phyloP scores from a whole-genome alignment of 257 asterid genomes.

The Petrea volubilis region DNA sequence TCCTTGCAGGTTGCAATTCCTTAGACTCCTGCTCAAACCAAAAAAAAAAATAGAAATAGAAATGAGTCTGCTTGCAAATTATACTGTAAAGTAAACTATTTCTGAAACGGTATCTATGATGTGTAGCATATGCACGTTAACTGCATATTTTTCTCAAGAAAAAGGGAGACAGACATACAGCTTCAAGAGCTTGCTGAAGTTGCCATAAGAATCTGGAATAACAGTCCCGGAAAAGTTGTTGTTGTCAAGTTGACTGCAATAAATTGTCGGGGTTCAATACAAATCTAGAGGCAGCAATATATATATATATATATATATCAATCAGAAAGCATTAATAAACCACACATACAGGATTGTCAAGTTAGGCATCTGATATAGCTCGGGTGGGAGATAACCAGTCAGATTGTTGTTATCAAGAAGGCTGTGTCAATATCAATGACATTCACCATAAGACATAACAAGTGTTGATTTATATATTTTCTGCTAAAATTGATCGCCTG shows the following conservation, averaged over 20 bases:
- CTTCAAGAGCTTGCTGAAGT: conserved; percentile 40
- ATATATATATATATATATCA: too few species aligned
- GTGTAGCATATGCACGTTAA: too few species aligned
- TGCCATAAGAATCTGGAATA: conserved; percentile 43
- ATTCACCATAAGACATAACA: not conserved
- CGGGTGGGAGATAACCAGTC: conserved; percentile 66
- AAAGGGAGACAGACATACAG: conserved; percentile 30
- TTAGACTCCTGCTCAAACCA: conserved; percentile 46
- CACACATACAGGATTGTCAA: conserved; percentile 44
- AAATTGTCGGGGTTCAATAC: not conserved
- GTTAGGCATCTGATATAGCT: conserved; percentile 35
- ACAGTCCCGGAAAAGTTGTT: conserved; percentile 50
- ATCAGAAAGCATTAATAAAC: not conserved
- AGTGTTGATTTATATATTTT: not conserved
- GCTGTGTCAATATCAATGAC: conserved; percentile 30
- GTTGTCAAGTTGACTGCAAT: conserved; percentile 53
- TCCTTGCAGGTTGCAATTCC: conserved; percentile 60
- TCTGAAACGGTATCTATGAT: not conserved
- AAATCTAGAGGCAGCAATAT: conserved; percentile 3
- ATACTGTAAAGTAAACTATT: not conserved
- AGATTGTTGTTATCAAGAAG: conserved; percentile 63
- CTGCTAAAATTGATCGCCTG: not conserved
- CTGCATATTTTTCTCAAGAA: not conserved
- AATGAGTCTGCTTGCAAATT: not conserved
- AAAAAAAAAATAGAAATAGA: not conserved